phyloP scores from a whole-genome alignment of 768 basidiomycete genomes.

The Leucocoprinus leucothites region DNA sequence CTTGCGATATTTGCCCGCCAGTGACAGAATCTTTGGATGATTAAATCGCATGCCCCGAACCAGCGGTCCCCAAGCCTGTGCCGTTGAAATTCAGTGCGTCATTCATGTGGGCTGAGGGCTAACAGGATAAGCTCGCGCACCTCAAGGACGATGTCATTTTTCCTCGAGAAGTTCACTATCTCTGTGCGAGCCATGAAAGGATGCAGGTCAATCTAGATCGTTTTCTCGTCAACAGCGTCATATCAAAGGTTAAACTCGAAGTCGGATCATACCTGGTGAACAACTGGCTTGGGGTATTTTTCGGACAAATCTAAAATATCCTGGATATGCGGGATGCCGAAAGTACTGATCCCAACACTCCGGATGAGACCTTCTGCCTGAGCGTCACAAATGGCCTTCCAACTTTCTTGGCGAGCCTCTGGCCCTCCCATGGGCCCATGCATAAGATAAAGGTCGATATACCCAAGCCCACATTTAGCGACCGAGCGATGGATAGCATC shows the following conservation, averaged over 20 bases:
- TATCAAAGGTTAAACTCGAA: background rate
- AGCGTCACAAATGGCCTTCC: slow-evolving; percentile 64
- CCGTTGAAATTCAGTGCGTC: background rate
- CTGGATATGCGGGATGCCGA: slow-evolving; percentile 56
- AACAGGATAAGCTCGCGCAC: slow-evolving; percentile 29
- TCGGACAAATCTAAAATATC: slow-evolving; percentile 37
- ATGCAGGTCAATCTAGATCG: slow-evolving; percentile 48
- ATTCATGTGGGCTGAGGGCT: slow-evolving; percentile 8
- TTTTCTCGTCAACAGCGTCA: background rate
- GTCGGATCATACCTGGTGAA: slow-evolving; percentile 52
- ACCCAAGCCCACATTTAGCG: slow-evolving; percentile 49
- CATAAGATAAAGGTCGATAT: slow-evolving; percentile 71
- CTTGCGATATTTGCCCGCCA: slow-evolving; percentile 56
- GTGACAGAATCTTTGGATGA: slow-evolving; percentile 44
- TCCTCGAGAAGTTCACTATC: slow-evolving; percentile 56
- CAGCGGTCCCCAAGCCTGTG: slow-evolving; percentile 75
- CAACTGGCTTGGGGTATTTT: slow-evolving; percentile 45
- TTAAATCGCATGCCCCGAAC: slow-evolving; percentile 65
- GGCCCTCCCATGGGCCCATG: slow-evolving; percentile 67
- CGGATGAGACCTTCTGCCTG: slow-evolving; percentile 56
- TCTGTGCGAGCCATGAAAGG: slow-evolving; percentile 69
- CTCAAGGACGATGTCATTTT: slow-evolving; percentile 59
- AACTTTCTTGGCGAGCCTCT: slow-evolving; percentile 53
- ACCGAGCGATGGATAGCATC: slow-evolving; percentile 53
- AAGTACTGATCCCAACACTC: slow-evolving; percentile 65